Percentiles rank a stretch among this genome's conserved stretches.
Evolutionary conservation across 2,329 filamentous ascomycete species (phyloP).

Genomic region (Aspergillus pseudoglaucus): DNA sequence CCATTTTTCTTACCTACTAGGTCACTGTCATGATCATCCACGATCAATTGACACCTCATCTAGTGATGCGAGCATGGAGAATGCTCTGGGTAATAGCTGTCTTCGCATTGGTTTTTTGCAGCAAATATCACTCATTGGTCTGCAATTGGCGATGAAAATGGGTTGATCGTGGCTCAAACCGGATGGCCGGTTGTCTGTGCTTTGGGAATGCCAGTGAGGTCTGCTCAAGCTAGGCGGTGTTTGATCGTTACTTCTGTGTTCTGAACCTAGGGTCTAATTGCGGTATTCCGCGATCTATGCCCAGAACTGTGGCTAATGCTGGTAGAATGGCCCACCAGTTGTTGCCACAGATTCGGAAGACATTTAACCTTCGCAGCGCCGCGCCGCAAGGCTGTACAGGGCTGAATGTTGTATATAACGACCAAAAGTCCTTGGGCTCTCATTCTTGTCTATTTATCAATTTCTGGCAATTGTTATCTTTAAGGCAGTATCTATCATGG

Average conservation of each 20-base stretch:
- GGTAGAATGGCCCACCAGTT: not conserved
- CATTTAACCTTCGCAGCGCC: not conserved
- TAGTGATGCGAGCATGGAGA: not conserved
- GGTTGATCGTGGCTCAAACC: not conserved
- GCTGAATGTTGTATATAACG: no score
- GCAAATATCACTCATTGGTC: not conserved
- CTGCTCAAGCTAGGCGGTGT: not conserved
- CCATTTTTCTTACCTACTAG: not conserved
- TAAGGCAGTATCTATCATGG: no score
- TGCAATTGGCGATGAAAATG: not conserved
- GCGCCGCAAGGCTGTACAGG: no score
- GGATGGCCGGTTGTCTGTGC: not conserved
- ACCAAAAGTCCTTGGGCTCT: no score
- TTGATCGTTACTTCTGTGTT: not conserved
- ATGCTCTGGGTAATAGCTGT: not conserved
- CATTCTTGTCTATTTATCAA: no score
- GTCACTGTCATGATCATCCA: not conserved
- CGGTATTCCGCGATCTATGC: not conserved
- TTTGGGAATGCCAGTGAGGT: not conserved
- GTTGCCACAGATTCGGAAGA: not conserved
- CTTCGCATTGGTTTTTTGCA: not conserved
- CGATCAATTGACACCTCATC: not conserved
- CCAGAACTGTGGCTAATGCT: not conserved
- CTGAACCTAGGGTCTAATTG: not conserved
- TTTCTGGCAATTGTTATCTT: no score